phyloP scores from a whole-genome alignment of 768 basidiomycete genomes.

The Tulasnella sp. region DNA sequence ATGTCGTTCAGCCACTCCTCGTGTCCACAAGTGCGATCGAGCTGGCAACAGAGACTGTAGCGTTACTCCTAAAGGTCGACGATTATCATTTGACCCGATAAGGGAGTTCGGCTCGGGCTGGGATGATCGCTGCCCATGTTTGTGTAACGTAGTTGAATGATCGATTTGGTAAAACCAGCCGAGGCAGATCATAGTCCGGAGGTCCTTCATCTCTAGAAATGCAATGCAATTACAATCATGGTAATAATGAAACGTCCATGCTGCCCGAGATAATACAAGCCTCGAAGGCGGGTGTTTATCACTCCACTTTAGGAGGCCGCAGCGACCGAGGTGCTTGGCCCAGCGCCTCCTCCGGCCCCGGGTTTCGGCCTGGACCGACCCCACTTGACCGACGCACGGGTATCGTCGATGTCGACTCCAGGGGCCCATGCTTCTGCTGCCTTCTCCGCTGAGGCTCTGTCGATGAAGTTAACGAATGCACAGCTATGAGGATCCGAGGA shows the following conservation, averaged over 20 bases:
- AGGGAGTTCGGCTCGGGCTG: not conserved
- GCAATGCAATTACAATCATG: not conserved
- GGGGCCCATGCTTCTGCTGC: conserved; percentile 89
- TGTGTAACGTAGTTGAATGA: not conserved
- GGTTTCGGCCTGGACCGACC: conserved; percentile 48
- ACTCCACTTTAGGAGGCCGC: not conserved
- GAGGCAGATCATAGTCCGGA: not conserved
- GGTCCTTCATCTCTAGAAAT: not conserved
- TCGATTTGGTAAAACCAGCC: not conserved
- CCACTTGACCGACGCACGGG: conserved; percentile 76
- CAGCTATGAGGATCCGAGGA: conserved; percentile 50
- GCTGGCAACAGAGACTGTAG: conserved; percentile 95
- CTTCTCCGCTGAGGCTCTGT: conserved; percentile 74
- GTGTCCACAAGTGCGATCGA: conserved; percentile 96
- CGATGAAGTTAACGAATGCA: conserved; percentile 92
- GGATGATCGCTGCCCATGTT: not conserved
- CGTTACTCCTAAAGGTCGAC: conserved; percentile 90
- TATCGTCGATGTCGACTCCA: conserved; percentile 81
- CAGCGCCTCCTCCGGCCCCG: conserved; percentile 1
- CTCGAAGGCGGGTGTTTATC: not conserved
- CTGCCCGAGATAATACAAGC: not conserved
- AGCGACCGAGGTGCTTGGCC: not conserved
- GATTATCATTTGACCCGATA: conserved; percentile 49
- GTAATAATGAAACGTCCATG: not conserved
- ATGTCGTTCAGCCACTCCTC: conserved; percentile 91